Conservation (phyloP, 108 stramenopile genomes). For the Mediolabrus comicus region DNA sequence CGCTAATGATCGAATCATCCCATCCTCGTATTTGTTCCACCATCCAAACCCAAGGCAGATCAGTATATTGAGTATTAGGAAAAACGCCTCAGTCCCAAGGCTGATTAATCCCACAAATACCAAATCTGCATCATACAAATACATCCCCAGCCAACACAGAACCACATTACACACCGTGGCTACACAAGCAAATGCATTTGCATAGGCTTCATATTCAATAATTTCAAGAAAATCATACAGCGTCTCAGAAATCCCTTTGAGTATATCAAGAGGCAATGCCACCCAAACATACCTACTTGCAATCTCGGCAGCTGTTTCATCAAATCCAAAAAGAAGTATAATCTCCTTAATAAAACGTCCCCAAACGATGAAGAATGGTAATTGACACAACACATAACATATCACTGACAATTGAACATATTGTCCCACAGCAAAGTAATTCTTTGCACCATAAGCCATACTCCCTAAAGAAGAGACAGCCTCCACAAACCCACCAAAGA, state of each 20-base stretch:
- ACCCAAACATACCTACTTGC: slow-evolving; percentile 25
- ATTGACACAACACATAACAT: slow-evolving; percentile 14
- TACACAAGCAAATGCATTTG: not conserved
- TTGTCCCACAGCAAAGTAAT: slow-evolving; percentile 34
- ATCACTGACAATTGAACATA: slow-evolving; percentile 20
- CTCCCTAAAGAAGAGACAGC: slow-evolving; percentile 25
- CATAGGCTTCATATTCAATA: not conserved
- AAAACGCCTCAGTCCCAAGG: slow-evolving; percentile 6
- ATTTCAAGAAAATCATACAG: not conserved
- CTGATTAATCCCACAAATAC: slow-evolving; percentile 27
- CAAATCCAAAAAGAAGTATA: slow-evolving; percentile 28
- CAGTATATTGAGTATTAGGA: slow-evolving; percentile 29
- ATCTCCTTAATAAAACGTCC: slow-evolving; percentile 21
- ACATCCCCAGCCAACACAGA: not conserved
- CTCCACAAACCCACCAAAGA: slow-evolving; percentile 32
- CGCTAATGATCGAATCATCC: not conserved
- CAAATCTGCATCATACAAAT: slow-evolving; percentile 17
- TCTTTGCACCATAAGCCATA: slow-evolving; percentile 37
- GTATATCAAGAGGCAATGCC: not conserved
- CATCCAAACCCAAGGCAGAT: slow-evolving; percentile 16
- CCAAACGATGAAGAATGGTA: slow-evolving; percentile 27
- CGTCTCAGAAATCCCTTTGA: not conserved
- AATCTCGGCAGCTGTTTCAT: slow-evolving; percentile 13
- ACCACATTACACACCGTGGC: not conserved
- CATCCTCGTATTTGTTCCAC: slow-evolving; percentile 10